phyloP scores from a whole-genome alignment of 2,329 filamentous ascomycete species.

The Fusarium sp. region DNA sequence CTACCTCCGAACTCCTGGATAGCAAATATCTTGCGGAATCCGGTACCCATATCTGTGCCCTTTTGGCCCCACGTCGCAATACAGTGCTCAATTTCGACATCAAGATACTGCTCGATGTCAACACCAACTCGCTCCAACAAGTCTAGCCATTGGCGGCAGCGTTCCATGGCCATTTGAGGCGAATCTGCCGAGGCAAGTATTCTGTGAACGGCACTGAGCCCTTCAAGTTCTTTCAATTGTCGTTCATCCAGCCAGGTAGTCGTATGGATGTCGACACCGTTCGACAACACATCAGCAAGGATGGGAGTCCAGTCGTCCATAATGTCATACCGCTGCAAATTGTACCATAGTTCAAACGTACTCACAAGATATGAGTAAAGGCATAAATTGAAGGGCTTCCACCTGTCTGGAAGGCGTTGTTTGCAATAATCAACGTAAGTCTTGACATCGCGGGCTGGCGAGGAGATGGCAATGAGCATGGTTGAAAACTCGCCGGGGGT shows the following conservation, averaged over 20 bases:
- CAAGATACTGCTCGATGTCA: conserved; percentile 3
- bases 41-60: not conserved
- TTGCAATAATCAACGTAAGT: not conserved
- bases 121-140: conserved; percentile 1
- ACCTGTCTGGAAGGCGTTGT: not conserved
- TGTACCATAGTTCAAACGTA: not conserved
- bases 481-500: not conserved
- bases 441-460: not conserved
- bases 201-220: not conserved
- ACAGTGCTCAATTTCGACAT: not conserved
- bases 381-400: not conserved
- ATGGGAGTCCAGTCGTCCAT: not conserved
- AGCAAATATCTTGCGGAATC: not conserved
- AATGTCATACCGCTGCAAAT: not conserved
- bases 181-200: not conserved
- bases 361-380: not conserved
- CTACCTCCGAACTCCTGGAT: not conserved
- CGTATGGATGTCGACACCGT: not conserved
- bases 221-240: rapidly evolving
- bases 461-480: not conserved
- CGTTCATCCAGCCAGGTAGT: not conserved
- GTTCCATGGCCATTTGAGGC: not conserved
- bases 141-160: not conserved
- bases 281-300: not conserved
- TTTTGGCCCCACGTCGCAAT: not conserved